Conservation (phyloP, 2,329 filamentous ascomycete genomes). For the Fusarium begoniae region DNA sequence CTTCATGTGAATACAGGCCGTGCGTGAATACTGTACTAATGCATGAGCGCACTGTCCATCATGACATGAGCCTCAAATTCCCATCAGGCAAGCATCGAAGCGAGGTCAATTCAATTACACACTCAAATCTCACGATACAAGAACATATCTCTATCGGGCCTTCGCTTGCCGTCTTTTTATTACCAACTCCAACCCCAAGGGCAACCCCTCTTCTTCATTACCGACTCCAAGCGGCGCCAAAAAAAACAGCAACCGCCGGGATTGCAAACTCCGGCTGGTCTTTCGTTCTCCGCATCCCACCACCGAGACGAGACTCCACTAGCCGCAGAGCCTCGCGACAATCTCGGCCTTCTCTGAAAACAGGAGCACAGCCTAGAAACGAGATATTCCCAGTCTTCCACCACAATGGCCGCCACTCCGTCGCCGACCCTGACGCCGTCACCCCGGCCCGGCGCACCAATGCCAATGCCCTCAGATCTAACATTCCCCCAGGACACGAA, state of each 20-base stretch:
- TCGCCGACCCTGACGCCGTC: conserved; percentile 11
- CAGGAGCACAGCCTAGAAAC: not conserved
- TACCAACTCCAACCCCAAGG: conserved; percentile 10
- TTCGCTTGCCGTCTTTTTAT: conserved; percentile 26
- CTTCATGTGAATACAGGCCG: not conserved
- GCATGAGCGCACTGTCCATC: conserved; percentile 21
- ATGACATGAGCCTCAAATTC: conserved; percentile 16
- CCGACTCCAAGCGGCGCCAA: conserved; percentile 15
- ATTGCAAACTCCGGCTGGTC: conserved; percentile 22
- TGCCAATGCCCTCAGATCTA: conserved; percentile 26
- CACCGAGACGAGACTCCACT: conserved; percentile 13
- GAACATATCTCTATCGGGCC: conserved; percentile 11
- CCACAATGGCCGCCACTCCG: conserved; percentile 11
- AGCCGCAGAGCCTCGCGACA: conserved; percentile 34
- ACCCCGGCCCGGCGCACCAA: conserved; percentile 24
- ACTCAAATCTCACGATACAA: conserved; percentile 11
- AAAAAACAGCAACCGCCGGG: conserved; percentile 24
- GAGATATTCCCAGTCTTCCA: not conserved
- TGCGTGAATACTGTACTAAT: conserved; percentile 22
- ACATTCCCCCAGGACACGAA: conserved; percentile 42
- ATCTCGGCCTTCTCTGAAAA: conserved; percentile 18
- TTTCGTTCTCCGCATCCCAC: conserved; percentile 31
- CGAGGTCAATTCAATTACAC: conserved; percentile 21
- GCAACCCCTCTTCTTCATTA: conserved; percentile 29
- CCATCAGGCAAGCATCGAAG: not conserved